A percentile compares a stretch with the other conserved stretches of the same genome.
phyloP scores from a whole-genome alignment of 2,329 filamentous ascomycete species.

The Aspergillus brunneoviolaceus region DNA sequence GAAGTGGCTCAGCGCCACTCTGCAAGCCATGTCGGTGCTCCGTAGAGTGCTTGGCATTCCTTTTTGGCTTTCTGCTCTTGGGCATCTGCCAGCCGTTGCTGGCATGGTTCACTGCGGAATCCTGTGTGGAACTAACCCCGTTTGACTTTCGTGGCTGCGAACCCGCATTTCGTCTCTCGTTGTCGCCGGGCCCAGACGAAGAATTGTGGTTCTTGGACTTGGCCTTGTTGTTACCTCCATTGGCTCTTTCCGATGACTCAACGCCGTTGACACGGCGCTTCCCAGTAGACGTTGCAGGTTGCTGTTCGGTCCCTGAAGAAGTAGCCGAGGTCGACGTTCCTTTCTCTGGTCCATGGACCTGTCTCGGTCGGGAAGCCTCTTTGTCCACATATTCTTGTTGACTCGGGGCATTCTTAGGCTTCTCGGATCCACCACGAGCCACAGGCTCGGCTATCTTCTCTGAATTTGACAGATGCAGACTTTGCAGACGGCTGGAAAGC shows the following conservation, averaged over 20 bases:
- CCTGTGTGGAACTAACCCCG: slow-evolving; percentile 28
- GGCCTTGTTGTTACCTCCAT: slow-evolving; percentile 34
- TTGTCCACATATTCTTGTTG: slow-evolving; percentile 28
- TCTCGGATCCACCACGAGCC: slow-evolving; percentile 27
- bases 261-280: slow-evolving; percentile 34
- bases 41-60: slow-evolving; percentile 34
- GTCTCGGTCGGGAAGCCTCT: slow-evolving; percentile 30
- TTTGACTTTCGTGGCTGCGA: slow-evolving; percentile 33
- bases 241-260: slow-evolving; percentile 35
- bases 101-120: slow-evolving; percentile 21
- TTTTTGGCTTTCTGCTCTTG: slow-evolving; percentile 43
- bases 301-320: slow-evolving; percentile 31
- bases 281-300: slow-evolving; percentile 29
- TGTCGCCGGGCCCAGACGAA: slow-evolving; percentile 20
- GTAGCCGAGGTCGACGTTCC: slow-evolving; percentile 23
- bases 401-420: slow-evolving; percentile 19
- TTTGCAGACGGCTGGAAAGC: slow-evolving; percentile 40
- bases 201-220: slow-evolving; percentile 34
- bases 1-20: slow-evolving; percentile 39
- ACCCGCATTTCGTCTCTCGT: slow-evolving; percentile 33
- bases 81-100: slow-evolving; percentile 45
- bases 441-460: slow-evolving; percentile 29
- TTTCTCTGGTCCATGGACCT: slow-evolving; percentile 24
- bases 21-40: slow-evolving; percentile 32
- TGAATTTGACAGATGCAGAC: slow-evolving; percentile 38